These are phyloP conservation scores for Leccinum subtestaceum DNA, from an alignment of 768 basidiomycete genomes.

Conservation along the genomic window DNA sequence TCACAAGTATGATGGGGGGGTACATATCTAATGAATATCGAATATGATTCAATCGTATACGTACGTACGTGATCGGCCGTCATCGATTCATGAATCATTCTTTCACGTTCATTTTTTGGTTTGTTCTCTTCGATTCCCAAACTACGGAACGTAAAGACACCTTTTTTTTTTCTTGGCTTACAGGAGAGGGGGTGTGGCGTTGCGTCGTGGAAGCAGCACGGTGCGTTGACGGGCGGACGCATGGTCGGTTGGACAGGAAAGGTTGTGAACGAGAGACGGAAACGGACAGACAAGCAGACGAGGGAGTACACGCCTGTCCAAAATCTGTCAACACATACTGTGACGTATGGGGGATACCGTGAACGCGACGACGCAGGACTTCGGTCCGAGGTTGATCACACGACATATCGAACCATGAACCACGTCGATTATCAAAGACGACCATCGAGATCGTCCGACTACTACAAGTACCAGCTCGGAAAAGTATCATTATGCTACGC, in stretches of 20 bases:
- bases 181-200: slow-evolving; percentile 2
- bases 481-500: slow-evolving; percentile 8
- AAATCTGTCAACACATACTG: not conserved
- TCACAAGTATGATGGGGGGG: too few species aligned
- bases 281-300: not conserved
- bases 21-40: too few species aligned
- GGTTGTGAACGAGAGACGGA: not conserved
- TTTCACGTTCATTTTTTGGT: not conserved
- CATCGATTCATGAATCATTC: not conserved
- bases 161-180: not conserved
- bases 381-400: not conserved
- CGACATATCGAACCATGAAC: not conserved
- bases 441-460: slow-evolving; percentile 17
- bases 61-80: not conserved
- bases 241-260: not conserved
- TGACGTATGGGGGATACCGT: not conserved
- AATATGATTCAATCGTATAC: not conserved
- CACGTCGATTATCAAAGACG: slow-evolving; percentile 8
- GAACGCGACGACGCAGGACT: not conserved
- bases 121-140: not conserved
- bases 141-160: not conserved
- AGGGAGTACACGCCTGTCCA: not conserved
- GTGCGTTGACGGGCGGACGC: not conserved
- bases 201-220: slow-evolving; percentile 9
- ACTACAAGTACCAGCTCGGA: slow-evolving; percentile 14